Evolutionary conservation across 345 rosid species (phyloP), one percentile per base, ranked within the genome.

Genomic region (Bruguiera gymnorhiza): DNA sequence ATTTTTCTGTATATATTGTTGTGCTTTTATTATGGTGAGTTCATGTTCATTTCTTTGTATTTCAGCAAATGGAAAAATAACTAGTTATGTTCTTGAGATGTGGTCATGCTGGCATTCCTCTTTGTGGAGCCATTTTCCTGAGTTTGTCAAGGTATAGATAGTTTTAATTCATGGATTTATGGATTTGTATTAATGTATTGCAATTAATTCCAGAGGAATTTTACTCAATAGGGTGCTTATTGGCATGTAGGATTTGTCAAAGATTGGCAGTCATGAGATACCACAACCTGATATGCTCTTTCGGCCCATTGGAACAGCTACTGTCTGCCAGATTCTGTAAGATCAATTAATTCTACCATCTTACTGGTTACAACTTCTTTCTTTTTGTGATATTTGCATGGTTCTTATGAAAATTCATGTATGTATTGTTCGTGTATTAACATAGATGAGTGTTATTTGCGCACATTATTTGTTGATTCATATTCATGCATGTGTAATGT

Each of bases 81-180:
- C 86, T 26, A 81, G 87, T 73, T 84, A 78, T 79, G 85, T 87
- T 80, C 89, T 89, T 67, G 98, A 94, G 81, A 85, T 94, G 87
- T 88, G 96, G 97, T 89, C 82, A 70, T 77, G 86, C 81, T 94
- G 98, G 98, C 98, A 94, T 80, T 84, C 84, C 62, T 82, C 85
- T 68, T 65, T 94, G 84, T 91, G 98, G 98, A 85, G 71, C 72
- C 81, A 82, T 65, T 62, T 69, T 48, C 75, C 82, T 72, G 66
- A 37, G 73, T 72, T 66, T 70, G 61, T 80, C 73, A 67, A 65
- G 95, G 98, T 91, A 87, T 52, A 61, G 55, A 9, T 60, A 23
- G 24, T 0, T 4, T 9, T 56, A 29, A 54, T 61, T 27, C 20
- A 11, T 26, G 48, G 20, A n/a, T 8, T 20, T 2, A 11, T 26